Percentiles rank a stretch among this genome's conserved stretches.
Evolutionary conservation across 1,139 yeast species (phyloP).

Genomic region (Zygosaccharomyces pseudobailii): DNA sequence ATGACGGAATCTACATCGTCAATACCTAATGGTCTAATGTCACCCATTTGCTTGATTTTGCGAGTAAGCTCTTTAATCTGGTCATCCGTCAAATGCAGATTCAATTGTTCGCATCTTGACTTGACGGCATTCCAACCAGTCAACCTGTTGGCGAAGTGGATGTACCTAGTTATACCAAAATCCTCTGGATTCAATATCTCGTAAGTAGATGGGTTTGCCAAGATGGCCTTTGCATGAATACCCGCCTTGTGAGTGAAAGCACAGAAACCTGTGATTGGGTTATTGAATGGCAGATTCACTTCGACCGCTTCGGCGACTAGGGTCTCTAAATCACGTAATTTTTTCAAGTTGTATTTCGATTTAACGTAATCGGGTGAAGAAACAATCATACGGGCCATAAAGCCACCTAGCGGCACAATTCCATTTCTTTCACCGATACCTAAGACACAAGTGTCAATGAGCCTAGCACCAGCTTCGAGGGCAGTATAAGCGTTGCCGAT

Average conservation of each 20-base stretch:
- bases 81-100: slow-evolving; percentile 81
- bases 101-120: slow-evolving; percentile 95
- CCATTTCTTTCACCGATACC: slow-evolving; percentile 99
- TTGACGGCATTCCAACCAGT: slow-evolving; percentile 99
- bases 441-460: slow-evolving; percentile 90
- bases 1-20: slow-evolving; percentile 97
- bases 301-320: slow-evolving; percentile 96
- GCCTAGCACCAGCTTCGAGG: slow-evolving; percentile 93
- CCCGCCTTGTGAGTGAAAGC: slow-evolving; percentile 99
- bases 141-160: slow-evolving; percentile 94
- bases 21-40: slow-evolving; percentile 87
- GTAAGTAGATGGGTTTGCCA: slow-evolving; percentile 96
- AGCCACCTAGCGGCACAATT: slow-evolving; percentile 94
- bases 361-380: slow-evolving; percentile 96
- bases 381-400: slow-evolving; percentile 99
- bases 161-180: slow-evolving; percentile 91
- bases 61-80: slow-evolving; percentile 93
- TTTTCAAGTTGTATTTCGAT: slow-evolving; percentile 91
- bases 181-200: slow-evolving; percentile 94
- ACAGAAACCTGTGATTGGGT: slow-evolving; percentile 98
- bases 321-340: slow-evolving; percentile 92
- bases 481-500: slow-evolving; percentile 98
- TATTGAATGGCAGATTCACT: slow-evolving; percentile 95
- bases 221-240: slow-evolving; percentile 96
- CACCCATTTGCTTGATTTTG: slow-evolving; percentile 92